Evolutionary conservation across 2,329 filamentous ascomycete genomes (phyloP).

Genomic region (Dryadomyces quercus-mongolicae): DNA sequence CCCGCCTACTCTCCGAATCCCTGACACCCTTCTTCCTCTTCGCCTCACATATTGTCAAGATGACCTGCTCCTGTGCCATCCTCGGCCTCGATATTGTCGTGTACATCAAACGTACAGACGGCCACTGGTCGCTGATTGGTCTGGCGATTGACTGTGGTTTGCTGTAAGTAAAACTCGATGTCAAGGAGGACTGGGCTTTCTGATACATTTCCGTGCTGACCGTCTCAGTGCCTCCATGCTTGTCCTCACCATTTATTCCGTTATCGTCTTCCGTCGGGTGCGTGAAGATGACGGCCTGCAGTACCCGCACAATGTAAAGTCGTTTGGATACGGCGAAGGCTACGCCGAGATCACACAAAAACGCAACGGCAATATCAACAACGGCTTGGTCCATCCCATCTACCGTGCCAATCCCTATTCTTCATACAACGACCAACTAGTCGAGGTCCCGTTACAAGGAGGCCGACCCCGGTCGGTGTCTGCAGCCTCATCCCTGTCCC

Average conservation of each 20-base stretch:
- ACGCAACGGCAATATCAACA: conserved; percentile 14
- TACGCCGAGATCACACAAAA: conserved; percentile 16
- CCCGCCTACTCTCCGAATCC: conserved; percentile 29
- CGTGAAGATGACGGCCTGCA: conserved; percentile 37
- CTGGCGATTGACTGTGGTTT: conserved; percentile 35
- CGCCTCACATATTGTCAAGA: conserved; percentile 37
- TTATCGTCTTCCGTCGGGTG: conserved; percentile 34
- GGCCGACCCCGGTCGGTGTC: conserved; percentile 8
- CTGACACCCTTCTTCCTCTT: conserved; percentile 44
- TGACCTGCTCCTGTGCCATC: conserved; percentile 31
- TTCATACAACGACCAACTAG: conserved; percentile 8
- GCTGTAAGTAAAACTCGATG: conserved; percentile 28
- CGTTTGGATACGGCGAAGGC: conserved; percentile 28
- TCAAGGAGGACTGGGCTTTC: too few relatives aligned
- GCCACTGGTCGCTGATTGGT: conserved; percentile 34
- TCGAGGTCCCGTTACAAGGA: conserved; percentile 4
- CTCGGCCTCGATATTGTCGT: conserved; percentile 39
- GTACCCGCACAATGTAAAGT: conserved; percentile 35
- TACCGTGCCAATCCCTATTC: conserved; percentile 5
- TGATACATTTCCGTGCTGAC: background rate
- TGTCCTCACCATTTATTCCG: conserved; percentile 32
- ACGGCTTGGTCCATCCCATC: conserved; percentile 1
- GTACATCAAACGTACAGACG: conserved; percentile 31
- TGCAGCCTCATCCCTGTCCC: background rate
- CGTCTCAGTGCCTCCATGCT: conserved; percentile 27